A percentile compares a stretch with the other conserved stretches of the same genome.
Conservation (phyloP, 2,329 filamentous ascomycete genomes). For the Fusarium sp. region DNA sequence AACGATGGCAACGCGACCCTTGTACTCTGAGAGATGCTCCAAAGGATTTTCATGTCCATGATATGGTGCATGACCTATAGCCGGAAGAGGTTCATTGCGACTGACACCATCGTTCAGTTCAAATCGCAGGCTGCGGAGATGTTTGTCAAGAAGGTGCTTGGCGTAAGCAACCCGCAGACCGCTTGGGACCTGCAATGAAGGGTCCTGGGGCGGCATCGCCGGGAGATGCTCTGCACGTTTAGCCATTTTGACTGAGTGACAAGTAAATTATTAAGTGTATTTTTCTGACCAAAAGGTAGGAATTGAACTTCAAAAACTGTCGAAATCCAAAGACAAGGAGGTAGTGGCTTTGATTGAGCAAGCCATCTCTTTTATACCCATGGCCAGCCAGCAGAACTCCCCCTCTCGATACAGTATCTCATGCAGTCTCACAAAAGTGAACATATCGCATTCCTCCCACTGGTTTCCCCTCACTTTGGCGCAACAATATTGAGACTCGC, state of each 20-base stretch:
- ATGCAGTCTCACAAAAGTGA: background rate
- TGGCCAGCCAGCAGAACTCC: background rate
- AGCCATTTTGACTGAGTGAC: background rate
- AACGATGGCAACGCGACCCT: conserved; percentile 19
- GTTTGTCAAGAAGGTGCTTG: background rate
- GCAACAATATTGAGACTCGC: background rate
- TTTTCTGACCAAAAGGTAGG: background rate
- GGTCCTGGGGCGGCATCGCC: background rate
- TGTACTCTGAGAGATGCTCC: background rate
- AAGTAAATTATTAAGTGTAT: too few relatives aligned
- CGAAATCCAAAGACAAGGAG: rapidly evolving
- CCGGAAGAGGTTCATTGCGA: background rate
- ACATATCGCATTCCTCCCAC: background rate
- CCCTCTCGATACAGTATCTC: rapidly evolving
- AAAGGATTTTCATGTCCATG: background rate
- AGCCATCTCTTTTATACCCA: background rate
- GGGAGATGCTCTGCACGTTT: background rate
- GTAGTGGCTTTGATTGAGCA: too few relatives aligned
- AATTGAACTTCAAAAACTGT: rapidly evolving
- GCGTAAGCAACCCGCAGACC: conserved; percentile 4
- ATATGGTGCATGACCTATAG: background rate
- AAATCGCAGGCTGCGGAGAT: background rate
- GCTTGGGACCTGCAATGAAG: background rate
- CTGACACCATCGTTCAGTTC: background rate
- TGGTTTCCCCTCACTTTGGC: background rate